Conservation (phyloP, 805 yeast genomes). For the Kazachstania kunashirensis region DNA sequence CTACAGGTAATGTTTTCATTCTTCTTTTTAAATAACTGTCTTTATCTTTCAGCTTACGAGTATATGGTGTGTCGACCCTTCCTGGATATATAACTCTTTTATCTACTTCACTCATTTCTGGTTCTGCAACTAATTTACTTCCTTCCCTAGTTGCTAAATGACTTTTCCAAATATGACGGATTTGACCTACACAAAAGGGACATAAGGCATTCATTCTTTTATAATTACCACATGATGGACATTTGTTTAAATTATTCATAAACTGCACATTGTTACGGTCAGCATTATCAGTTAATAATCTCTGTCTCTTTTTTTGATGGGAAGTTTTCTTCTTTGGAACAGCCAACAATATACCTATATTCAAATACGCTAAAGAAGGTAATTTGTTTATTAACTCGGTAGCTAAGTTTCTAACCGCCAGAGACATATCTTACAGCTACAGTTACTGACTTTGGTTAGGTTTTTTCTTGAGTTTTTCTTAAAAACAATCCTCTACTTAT, state of each 20-base stretch:
- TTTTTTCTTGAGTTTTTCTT: too few relatives aligned
- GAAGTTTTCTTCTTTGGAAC: conserved; percentile 93
- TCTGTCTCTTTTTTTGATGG: conserved; percentile 73
- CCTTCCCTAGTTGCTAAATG: conserved; percentile 19
- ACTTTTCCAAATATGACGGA: conserved; percentile 61
- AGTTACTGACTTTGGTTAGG: too few relatives aligned
- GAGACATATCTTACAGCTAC: conserved; percentile 1
- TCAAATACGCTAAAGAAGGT: neutral
- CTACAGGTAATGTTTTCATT: conserved; percentile 46
- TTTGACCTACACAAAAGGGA: conserved; percentile 83
- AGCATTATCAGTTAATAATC: conserved; percentile 61
- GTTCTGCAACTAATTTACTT: conserved; percentile 10
- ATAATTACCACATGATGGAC: conserved; percentile 92
- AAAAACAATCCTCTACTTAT: too few relatives aligned
- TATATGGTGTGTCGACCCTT: conserved; percentile 40
- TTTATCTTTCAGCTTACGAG: conserved; percentile 39
- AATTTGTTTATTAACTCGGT: neutral
- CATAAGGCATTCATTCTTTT: conserved; percentile 87
- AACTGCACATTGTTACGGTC: conserved; percentile 58
- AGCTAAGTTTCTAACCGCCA: neutral
- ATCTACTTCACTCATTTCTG: conserved; percentile 44
- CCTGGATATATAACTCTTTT: conserved; percentile 66
- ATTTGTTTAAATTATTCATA: conserved; percentile 67
- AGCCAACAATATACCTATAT: conserved; percentile 62
- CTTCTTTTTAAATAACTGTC: conserved; percentile 48